Evolutionary conservation across 352 stramenopile species (phyloP).

Genomic region (Phytopythium vexans): DNA sequence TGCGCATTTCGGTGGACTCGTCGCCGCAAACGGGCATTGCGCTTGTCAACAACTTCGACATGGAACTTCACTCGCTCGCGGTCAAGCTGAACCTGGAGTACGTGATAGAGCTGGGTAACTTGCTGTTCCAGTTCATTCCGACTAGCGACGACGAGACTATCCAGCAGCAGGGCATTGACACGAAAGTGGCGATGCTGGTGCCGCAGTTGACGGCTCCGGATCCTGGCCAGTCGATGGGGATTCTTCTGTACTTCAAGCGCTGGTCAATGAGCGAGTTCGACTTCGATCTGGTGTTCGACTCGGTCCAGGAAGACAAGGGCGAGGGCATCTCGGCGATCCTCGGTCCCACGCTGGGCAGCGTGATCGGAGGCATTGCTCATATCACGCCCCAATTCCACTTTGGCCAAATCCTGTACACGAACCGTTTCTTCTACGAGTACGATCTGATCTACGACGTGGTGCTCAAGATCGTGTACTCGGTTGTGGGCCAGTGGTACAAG

Average conservation of each 20-base stretch:
- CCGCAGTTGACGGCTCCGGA: conserved; percentile 54
- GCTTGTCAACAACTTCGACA: conserved; percentile 78
- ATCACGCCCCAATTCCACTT: conserved; percentile 84
- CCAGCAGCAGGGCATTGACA: conserved; percentile 54
- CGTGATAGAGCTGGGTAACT: conserved; percentile 57
- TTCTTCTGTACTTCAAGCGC: conserved; percentile 83
- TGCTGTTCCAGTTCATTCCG: conserved; percentile 75
- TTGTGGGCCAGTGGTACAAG: conserved; percentile 87
- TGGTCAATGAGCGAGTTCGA: conserved; percentile 70
- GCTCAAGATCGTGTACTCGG: conserved; percentile 64
- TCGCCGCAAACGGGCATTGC: conserved; percentile 62
- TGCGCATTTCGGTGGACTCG: conserved; percentile 62
- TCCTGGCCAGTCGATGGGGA: conserved; percentile 35
- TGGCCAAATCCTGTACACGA: conserved; percentile 60
- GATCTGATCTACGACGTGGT: conserved; percentile 77
- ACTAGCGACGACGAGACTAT: conserved; percentile 63
- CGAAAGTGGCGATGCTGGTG: conserved; percentile 54
- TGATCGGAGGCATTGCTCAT: conserved; percentile 85
- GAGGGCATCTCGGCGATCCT: conserved; percentile 81
- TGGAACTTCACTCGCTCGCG: conserved; percentile 62
- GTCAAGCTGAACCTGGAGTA: conserved; percentile 86
- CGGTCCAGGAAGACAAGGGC: conserved; percentile 66
- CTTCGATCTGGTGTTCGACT: conserved; percentile 85
- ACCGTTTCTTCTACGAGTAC: conserved; percentile 86
- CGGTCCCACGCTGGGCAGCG: conserved; percentile 78